A percentile compares a stretch with the other conserved stretches of the same genome.
phyloP scores from a whole-genome alignment of 2,329 filamentous ascomycete genomes.

The Emericellopsis atlantica region DNA sequence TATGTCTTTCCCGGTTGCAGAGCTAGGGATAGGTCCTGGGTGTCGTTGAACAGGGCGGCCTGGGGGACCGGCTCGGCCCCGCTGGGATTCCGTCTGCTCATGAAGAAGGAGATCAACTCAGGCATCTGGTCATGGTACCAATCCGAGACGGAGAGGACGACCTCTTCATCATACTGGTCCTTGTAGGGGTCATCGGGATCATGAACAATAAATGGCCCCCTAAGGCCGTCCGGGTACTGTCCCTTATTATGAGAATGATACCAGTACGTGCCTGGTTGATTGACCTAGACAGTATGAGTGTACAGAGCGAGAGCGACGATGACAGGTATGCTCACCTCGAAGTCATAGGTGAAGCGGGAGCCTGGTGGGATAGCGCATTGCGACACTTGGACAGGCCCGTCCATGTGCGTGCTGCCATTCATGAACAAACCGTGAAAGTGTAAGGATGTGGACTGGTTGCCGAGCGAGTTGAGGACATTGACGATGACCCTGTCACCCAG shows the following conservation, averaged over 20 bases:
- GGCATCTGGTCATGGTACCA: constrained; percentile 54
- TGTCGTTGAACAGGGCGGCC: constrained; percentile 60
- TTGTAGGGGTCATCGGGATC: constrained; percentile 36
- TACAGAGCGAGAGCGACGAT: too few species aligned
- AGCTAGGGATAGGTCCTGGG: constrained; percentile 41
- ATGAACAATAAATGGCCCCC: constrained; percentile 40
- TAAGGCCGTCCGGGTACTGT: constrained; percentile 48
- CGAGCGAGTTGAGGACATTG: constrained; percentile 46
- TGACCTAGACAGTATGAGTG: constrained; percentile 40
- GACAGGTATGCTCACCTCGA: constrained; percentile 30
- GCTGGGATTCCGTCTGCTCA: constrained; percentile 40
- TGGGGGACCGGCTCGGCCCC: constrained; percentile 56
- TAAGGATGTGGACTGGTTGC: constrained; percentile 42
- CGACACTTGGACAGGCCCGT: constrained; percentile 44
- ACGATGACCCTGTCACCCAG: constrained; percentile 50
- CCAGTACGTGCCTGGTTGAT: constrained; percentile 45
- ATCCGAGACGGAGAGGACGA: constrained; percentile 53
- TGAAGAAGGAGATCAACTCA: constrained; percentile 31
- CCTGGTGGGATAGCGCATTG: constrained; percentile 38
- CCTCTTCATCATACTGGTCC: constrained; percentile 46
- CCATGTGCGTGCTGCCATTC: constrained; percentile 36
- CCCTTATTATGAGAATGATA: constrained; percentile 45
- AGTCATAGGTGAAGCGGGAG: constrained; percentile 36
- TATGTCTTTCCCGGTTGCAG: constrained; percentile 61
- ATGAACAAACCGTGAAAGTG: constrained; percentile 54